phyloP scores from a whole-genome alignment of 1,284 basidiomycete species.

The Boletus mariae region DNA sequence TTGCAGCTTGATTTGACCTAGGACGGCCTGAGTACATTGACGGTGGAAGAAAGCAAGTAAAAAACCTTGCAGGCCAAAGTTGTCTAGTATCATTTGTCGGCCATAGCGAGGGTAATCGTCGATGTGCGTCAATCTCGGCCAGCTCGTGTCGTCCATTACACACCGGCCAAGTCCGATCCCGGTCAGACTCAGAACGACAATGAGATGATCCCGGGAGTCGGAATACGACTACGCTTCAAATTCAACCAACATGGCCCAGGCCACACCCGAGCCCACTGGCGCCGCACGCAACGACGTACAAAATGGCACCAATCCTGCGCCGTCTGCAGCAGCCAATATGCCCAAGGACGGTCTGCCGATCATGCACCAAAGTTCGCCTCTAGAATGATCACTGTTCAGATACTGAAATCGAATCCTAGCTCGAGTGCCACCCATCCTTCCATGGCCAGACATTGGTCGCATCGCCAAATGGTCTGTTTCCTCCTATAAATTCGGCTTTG shows the following conservation, averaged over 20 bases:
- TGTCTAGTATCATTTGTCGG: slow-evolving; percentile 93
- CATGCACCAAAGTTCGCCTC: slow-evolving; percentile 32
- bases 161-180: background rate
- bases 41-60: background rate
- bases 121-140: slow-evolving; percentile 38
- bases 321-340: slow-evolving; percentile 13
- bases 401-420: slow-evolving; percentile 18
- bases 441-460: slow-evolving; percentile 78
- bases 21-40: background rate
- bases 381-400: background rate
- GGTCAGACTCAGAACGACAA: background rate
- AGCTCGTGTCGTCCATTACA: slow-evolving; percentile 8
- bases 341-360: slow-evolving; percentile 37
- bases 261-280: slow-evolving; percentile 1
- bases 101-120: slow-evolving; percentile 90
- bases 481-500: slow-evolving; percentile 95
- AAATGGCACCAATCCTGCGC: slow-evolving; percentile 13
- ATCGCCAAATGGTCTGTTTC: slow-evolving; percentile 96
- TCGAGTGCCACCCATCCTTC: slow-evolving; percentile 48
- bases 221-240: background rate
- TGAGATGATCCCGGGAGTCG: too few relatives aligned
- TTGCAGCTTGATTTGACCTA: slow-evolving; percentile 84
- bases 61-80: slow-evolving; percentile 81
- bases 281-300: slow-evolving; percentile 15
- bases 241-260: slow-evolving; percentile 11